These are phyloP conservation scores for Cyphellophora europaea DNA, from an alignment of 2,329 filamentous ascomycete species.

Conservation along the genomic window DNA sequence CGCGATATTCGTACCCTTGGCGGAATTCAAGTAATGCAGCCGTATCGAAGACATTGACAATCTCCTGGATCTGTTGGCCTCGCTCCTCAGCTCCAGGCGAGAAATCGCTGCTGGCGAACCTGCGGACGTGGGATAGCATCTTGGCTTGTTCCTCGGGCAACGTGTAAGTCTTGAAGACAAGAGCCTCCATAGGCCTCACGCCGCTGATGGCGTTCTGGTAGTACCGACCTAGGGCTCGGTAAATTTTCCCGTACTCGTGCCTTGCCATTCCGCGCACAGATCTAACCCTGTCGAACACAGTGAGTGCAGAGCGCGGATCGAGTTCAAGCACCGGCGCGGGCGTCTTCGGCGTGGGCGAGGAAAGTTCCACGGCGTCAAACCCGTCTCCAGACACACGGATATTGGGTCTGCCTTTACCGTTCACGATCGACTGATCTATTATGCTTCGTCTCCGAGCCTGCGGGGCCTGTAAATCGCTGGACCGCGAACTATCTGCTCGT, in stretches of 20 bases:
- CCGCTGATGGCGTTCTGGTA: slow-evolving; percentile 72
- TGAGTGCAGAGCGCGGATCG: slow-evolving; percentile 57
- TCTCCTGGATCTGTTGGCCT: slow-evolving; percentile 61
- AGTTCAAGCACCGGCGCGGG: slow-evolving; percentile 25
- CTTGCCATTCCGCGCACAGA: slow-evolving; percentile 79
- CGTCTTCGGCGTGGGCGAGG: slow-evolving; percentile 25
- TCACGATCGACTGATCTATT: slow-evolving; percentile 15
- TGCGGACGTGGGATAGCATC: slow-evolving; percentile 72
- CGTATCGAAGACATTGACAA: slow-evolving; percentile 78
- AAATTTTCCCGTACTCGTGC: slow-evolving; percentile 83
- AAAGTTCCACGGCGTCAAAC: slow-evolving; percentile 67
- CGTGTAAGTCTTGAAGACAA: slow-evolving; percentile 76
- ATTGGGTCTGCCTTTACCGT: slow-evolving; percentile 18
- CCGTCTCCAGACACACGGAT: slow-evolving; percentile 42
- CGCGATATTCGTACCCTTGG: slow-evolving; percentile 79
- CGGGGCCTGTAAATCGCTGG: slow-evolving; percentile 7
- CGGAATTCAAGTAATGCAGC: slow-evolving; percentile 87
- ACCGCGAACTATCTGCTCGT: slow-evolving; percentile 7
- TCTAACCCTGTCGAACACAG: slow-evolving; percentile 58
- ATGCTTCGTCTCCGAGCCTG: slow-evolving; percentile 9
- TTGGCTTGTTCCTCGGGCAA: slow-evolving; percentile 85
- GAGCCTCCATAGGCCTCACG: slow-evolving; percentile 55
- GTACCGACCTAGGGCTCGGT: slow-evolving; percentile 78
- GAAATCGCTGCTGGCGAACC: slow-evolving; percentile 74
- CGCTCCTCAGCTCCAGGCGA: slow-evolving; percentile 63